Percentiles rank a stretch among this genome's conserved stretches.
These are phyloP conservation scores for Phalaenopsis equestris DNA, from an alignment of 106 monocot species.

Conservation along the genomic window DNA sequence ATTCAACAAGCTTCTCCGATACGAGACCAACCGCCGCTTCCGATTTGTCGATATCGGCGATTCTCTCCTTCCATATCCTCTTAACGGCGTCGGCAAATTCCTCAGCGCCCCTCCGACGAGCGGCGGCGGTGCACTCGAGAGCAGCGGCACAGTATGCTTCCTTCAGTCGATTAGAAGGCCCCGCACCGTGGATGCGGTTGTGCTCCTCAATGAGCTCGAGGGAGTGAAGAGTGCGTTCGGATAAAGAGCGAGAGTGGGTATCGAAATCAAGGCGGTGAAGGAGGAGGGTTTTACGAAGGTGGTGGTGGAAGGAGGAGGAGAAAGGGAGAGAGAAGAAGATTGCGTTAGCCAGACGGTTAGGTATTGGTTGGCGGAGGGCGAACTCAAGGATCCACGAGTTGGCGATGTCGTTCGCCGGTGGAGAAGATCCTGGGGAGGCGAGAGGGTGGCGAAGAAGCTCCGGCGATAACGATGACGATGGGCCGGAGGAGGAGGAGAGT, in stretches of 20 bases:
- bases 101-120: constrained; percentile 1
- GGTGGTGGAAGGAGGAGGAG: constrained; percentile 5
- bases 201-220: constrained; percentile 38
- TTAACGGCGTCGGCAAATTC: constrained; percentile 14
- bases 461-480: neutral
- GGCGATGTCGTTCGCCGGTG: neutral
- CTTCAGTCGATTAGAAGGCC: constrained; percentile 10
- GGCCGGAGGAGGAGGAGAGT: neutral
- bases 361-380: constrained; percentile 32
- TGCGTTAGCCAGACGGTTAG: constrained; percentile 20
- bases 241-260: constrained; percentile 10
- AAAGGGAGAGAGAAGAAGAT: constrained; percentile 26
- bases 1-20: neutral
- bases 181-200: neutral
- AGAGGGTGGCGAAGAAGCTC: neutral
- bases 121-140: constrained; percentile 10
- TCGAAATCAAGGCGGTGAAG: constrained; percentile 25
- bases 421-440: neutral
- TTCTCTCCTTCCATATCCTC: constrained; percentile 22
- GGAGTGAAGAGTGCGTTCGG: constrained; percentile 17
- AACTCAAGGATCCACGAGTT: constrained; percentile 38
- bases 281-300: constrained; percentile 31
- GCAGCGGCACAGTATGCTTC: constrained; percentile 30
- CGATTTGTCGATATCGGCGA: constrained; percentile 20
- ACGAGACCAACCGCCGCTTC: constrained; percentile 10